A percentile compares a stretch with the other conserved stretches of the same genome.
phyloP scores from a whole-genome alignment of 169 alveolate genomes.

The Plasmodium vivax region DNA sequence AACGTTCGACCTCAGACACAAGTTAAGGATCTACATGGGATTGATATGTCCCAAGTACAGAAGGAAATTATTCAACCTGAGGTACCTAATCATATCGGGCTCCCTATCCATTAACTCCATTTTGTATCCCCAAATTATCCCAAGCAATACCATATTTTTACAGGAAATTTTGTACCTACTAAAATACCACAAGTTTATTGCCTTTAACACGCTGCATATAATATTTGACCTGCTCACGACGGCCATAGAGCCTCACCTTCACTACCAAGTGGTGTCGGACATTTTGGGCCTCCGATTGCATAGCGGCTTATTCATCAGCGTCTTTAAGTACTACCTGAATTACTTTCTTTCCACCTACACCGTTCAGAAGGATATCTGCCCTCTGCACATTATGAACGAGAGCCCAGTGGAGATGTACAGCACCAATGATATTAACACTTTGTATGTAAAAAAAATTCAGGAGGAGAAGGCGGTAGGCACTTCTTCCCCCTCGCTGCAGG shows the following conservation, averaged over 20 bases:
- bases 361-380: conserved; percentile 63
- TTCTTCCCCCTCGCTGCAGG: background rate
- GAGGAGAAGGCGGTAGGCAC: background rate
- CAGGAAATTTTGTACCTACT: conserved; percentile 55
- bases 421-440: conserved; percentile 17
- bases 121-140: conserved; percentile 43
- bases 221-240: conserved; percentile 46
- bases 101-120: conserved; percentile 51
- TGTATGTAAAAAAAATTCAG: background rate
- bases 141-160: conserved; percentile 40
- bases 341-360: conserved; percentile 26
- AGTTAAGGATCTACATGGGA: conserved; percentile 62
- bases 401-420: conserved; percentile 20
- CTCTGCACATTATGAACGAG: conserved; percentile 47
- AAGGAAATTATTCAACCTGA: conserved; percentile 40
- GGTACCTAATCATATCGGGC: conserved; percentile 57
- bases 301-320: conserved; percentile 68
- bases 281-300: conserved; percentile 61
- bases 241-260: conserved; percentile 58
- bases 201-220: conserved; percentile 43
- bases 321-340: conserved; percentile 61
- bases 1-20: conserved; percentile 57
- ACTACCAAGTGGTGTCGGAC: conserved; percentile 62
- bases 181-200: conserved; percentile 47
- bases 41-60: conserved; percentile 73